These are phyloP conservation scores for Solanum lignicaule DNA, from an alignment of 257 asterid genomes.

Conservation along the genomic window DNA sequence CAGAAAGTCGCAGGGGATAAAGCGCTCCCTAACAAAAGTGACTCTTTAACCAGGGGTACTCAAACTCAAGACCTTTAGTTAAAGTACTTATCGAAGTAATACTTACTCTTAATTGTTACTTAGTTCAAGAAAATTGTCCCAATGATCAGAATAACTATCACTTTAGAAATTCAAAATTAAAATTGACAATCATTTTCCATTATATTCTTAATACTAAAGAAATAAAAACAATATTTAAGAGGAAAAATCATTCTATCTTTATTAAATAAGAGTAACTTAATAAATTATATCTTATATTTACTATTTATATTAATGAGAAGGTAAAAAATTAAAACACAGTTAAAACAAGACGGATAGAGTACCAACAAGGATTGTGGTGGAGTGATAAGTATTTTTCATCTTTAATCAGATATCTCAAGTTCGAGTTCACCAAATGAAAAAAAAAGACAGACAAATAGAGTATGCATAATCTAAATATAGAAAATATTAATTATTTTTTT, in stretches of 20 bases:
- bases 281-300: no score
- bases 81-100: background rate
- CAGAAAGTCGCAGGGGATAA: fast-evolving
- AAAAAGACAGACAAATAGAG: no score
- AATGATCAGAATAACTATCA: background rate
- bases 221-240: background rate
- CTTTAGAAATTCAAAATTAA: no score
- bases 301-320: no score
- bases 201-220: background rate
- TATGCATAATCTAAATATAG: background rate
- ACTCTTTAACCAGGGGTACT: no score
- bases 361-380: background rate
- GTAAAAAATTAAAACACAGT: background rate
- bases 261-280: background rate
- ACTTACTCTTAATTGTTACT: background rate
- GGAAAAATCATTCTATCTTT: background rate
- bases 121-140: background rate
- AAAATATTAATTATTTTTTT: no score
- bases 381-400: no score
- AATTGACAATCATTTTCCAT: background rate
- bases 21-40: no score
- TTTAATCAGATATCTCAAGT: no score
- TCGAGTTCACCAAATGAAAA: no score
- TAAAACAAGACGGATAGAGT: background rate
- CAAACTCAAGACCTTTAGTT: no score